These are phyloP conservation scores for Tylopilus felleus DNA, from an alignment of 768 basidiomycete species.

Conservation along the genomic window DNA sequence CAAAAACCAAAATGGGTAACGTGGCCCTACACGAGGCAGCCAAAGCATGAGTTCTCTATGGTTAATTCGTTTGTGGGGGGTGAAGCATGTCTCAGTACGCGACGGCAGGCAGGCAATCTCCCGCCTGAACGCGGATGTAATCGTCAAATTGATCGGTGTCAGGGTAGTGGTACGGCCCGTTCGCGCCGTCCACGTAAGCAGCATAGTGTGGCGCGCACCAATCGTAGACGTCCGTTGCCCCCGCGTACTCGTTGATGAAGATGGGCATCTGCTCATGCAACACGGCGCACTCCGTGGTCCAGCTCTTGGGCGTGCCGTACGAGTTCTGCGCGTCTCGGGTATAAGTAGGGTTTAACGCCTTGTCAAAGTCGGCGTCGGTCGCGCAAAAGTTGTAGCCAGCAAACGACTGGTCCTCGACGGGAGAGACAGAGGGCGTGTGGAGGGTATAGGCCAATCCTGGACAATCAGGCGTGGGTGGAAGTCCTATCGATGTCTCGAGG, in stretches of 20 bases:
- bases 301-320: constrained; percentile 28
- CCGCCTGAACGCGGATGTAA: constrained; percentile 15
- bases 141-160: constrained; percentile 10
- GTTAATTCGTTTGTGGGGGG: background rate
- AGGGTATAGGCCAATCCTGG: constrained; percentile 22
- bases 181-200: constrained; percentile 3
- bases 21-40: background rate
- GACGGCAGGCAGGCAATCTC: constrained; percentile 15
- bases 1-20: background rate
- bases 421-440: constrained; percentile 26
- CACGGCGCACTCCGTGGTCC: constrained; percentile 23
- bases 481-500: constrained; percentile 31
- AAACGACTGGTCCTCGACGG: constrained; percentile 24
- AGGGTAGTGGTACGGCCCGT: constrained; percentile 12
- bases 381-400: constrained; percentile 17
- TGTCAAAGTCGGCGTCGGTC: constrained; percentile 9
- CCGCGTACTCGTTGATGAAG: constrained; percentile 29
- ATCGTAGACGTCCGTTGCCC: constrained; percentile 14
- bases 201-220: constrained; percentile 26
- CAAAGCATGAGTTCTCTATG: background rate
- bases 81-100: constrained; percentile 15
- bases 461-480: constrained; percentile 24
- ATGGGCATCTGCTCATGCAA: constrained; percentile 23
- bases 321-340: constrained; percentile 13
- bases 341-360: constrained; percentile 10